phyloP scores from a whole-genome alignment of 768 basidiomycete genomes.

The Rhodotorula paludigena region DNA sequence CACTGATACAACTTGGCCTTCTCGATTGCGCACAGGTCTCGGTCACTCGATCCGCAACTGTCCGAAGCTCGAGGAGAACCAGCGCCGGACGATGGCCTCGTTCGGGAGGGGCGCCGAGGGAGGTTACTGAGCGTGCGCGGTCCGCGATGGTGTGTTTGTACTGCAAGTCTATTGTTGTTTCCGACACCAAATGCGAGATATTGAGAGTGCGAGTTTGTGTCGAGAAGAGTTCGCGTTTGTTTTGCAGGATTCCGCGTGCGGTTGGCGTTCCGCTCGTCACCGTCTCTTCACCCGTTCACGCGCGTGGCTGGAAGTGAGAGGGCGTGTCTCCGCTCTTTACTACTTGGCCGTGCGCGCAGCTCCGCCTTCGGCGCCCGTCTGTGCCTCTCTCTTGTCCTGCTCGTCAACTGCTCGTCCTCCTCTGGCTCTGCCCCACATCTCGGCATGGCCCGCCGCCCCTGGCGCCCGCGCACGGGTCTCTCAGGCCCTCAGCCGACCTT shows the following conservation, averaged over 20 bases:
- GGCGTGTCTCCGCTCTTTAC: too few species aligned
- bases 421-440: background rate
- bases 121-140: background rate
- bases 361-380: too few species aligned
- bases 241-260: too few species aligned
- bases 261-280: too few species aligned
- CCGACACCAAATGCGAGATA: too few species aligned
- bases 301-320: too few species aligned
- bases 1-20: background rate
- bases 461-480: background rate
- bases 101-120: background rate
- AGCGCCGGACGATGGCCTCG: slow-evolving; percentile 82
- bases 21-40: slow-evolving; percentile 57
- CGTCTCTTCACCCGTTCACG: too few species aligned
- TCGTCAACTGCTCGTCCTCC: background rate
- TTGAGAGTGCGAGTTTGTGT: too few species aligned
- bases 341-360: too few species aligned
- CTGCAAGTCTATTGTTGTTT: background rate
- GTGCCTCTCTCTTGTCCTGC: background rate
- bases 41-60: slow-evolving; percentile 92
- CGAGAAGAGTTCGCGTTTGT: too few species aligned
- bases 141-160: background rate
- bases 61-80: slow-evolving; percentile 90
- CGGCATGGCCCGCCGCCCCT: background rate
- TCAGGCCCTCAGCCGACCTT: slow-evolving; percentile 14